Evolutionary conservation across 352 stramenopile species (phyloP).

Genomic region (Phytophthora pinifolia): DNA sequence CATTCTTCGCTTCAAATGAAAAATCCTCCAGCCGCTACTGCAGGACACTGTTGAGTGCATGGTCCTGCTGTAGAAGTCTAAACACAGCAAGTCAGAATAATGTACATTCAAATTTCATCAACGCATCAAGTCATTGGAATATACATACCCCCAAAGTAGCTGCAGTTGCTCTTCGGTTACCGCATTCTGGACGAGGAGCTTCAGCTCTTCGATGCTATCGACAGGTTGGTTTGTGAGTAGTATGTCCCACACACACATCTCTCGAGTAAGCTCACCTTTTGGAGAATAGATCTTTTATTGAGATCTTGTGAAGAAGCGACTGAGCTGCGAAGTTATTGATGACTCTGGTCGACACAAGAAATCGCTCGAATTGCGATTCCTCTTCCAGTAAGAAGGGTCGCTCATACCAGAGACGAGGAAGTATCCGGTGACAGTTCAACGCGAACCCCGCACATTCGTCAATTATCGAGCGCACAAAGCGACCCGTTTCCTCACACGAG

Average conservation of each 20-base stretch:
- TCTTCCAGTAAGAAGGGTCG: conserved; percentile 73
- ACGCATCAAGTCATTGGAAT: background rate
- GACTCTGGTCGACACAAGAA: conserved; percentile 66
- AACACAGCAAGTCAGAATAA: background rate
- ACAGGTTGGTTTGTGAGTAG: conserved; percentile 8
- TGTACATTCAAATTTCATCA: background rate
- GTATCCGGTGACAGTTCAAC: conserved; percentile 35
- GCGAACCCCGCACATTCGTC: conserved; percentile 56
- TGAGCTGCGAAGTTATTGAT: conserved; percentile 67
- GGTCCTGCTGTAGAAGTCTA: conserved; percentile 31
- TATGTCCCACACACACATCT: background rate
- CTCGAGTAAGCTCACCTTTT: conserved; percentile 31
- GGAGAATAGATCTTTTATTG: conserved; percentile 51
- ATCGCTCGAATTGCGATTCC: conserved; percentile 73
- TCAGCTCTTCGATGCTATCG: conserved; percentile 39
- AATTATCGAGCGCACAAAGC: conserved; percentile 48
- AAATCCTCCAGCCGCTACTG: background rate
- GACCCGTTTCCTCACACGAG: conserved; percentile 40
- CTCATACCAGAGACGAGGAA: conserved; percentile 76
- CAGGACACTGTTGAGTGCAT: conserved; percentile 23
- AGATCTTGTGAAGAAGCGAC: conserved; percentile 68
- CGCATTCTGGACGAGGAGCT: conserved; percentile 34
- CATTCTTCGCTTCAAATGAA: background rate
- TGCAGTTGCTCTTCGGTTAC: conserved; percentile 43
- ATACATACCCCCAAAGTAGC: conserved; percentile 46